phyloP scores from a whole-genome alignment of 352 stramenopile genomes.

The Globisporangium takayamanum region DNA sequence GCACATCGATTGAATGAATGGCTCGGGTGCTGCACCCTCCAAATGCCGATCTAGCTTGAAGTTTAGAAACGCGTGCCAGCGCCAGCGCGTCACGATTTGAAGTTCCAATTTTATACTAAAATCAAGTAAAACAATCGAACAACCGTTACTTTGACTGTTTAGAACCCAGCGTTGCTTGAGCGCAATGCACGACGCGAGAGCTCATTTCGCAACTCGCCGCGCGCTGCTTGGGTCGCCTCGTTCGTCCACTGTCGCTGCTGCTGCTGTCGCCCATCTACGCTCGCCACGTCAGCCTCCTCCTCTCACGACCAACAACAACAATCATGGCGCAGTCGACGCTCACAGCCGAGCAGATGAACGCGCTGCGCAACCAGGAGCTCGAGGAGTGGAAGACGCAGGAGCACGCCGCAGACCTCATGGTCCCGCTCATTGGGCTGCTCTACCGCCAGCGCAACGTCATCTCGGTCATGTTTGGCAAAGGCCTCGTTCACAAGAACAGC shows the following conservation, averaged over 20 bases:
- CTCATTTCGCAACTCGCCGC: constrained; percentile 17
- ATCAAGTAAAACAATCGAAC: too few relatives aligned
- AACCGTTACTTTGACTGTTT: too few relatives aligned
- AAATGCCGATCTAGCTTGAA: too few relatives aligned
- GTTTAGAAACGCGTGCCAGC: too few relatives aligned
- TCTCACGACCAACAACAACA: neutral
- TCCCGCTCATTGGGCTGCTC: constrained; percentile 74
- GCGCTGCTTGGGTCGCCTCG: constrained; percentile 10
- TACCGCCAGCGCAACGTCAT: constrained; percentile 83
- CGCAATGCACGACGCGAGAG: neutral
- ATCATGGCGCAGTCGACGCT: constrained; percentile 34
- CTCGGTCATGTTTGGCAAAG: constrained; percentile 78
- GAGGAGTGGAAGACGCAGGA: constrained; percentile 76
- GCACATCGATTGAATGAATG: too few relatives aligned
- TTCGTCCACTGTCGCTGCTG: neutral
- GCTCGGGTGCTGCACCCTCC: too few relatives aligned
- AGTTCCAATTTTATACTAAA: too few relatives aligned
- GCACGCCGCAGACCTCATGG: constrained; percentile 77
- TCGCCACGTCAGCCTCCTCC: neutral
- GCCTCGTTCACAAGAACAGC: constrained; percentile 80
- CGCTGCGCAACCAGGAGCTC: constrained; percentile 52
- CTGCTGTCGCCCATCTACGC: neutral
- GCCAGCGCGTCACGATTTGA: too few relatives aligned
- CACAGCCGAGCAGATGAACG: constrained; percentile 39
- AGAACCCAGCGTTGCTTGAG: neutral